Percentiles rank a stretch among this genome's conserved stretches.
These are phyloP conservation scores for Dendrobium officinale DNA, from an alignment of 106 monocot genomes.

Conservation along the genomic window DNA sequence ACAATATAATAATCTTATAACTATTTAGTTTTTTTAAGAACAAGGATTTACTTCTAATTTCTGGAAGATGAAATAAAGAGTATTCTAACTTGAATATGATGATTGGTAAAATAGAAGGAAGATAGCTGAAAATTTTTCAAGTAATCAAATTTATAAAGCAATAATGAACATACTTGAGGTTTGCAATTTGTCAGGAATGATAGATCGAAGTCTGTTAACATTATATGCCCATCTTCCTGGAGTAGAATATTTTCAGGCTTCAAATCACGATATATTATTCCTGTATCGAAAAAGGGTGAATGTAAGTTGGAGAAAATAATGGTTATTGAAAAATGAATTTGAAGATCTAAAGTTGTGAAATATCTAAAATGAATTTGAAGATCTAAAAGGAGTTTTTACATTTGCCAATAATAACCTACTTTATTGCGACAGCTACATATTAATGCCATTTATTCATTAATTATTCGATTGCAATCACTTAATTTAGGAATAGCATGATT, in stretches of 20 bases:
- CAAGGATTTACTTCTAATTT: background rate
- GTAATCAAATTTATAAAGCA: background rate
- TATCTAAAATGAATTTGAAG: background rate
- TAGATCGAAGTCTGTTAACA: constrained; percentile 88
- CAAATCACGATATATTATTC: constrained; percentile 92
- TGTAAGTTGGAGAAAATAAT: background rate
- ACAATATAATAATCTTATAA: too few species aligned
- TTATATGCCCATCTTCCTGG: constrained; percentile 87
- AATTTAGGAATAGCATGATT: background rate
- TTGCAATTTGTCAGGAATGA: constrained; percentile 83
- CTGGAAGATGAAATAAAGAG: background rate
- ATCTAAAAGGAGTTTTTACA: background rate
- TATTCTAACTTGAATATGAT: too few species aligned
- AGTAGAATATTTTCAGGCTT: constrained; percentile 98
- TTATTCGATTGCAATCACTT: background rate
- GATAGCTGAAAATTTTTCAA: background rate
- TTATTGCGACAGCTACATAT: background rate
- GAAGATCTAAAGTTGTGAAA: background rate
- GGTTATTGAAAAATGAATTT: constrained; percentile 2
- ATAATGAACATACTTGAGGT: constrained; percentile 54
- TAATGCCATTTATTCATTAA: background rate
- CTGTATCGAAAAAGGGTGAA: constrained; percentile 29
- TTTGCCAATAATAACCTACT: background rate
- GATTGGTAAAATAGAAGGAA: background rate
- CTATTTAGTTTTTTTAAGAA: too few species aligned